Conservation (phyloP, 371 early-diverging fungal genomes). For the Lichtheimia ramosa region DNA sequence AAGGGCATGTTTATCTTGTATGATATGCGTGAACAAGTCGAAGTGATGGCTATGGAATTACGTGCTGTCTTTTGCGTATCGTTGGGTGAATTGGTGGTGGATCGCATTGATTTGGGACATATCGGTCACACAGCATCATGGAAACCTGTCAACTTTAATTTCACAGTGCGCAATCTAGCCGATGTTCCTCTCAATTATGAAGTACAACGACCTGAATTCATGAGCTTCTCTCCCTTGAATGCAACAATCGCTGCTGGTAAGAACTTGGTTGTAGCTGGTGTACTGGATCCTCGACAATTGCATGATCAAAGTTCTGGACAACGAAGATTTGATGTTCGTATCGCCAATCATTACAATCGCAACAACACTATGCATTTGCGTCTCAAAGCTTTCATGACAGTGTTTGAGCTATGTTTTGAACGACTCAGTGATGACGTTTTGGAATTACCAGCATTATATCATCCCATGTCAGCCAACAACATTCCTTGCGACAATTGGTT, state of each 20-base stretch:
- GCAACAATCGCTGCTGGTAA: conserved; percentile 32
- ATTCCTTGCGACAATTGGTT: conserved; percentile 85
- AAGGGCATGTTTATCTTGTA: conserved; percentile 64
- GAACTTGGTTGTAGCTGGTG: conserved; percentile 45
- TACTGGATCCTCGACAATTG: conserved; percentile 61
- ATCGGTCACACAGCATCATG: conserved; percentile 78
- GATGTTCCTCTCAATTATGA: conserved; percentile 68
- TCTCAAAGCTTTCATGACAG: conserved; percentile 65
- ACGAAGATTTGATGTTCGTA: conserved; percentile 45
- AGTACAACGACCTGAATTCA: conserved; percentile 51
- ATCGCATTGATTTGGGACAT: conserved; percentile 69
- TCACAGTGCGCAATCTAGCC: conserved; percentile 63
- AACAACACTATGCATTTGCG: conserved; percentile 54
- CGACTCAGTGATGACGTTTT: conserved; percentile 68
- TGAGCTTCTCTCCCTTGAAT: conserved; percentile 35
- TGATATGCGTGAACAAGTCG: conserved; percentile 48
- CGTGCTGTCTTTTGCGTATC: conserved; percentile 64
- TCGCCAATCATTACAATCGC: conserved; percentile 72
- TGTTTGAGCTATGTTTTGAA: conserved; percentile 78
- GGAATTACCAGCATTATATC: conserved; percentile 69
- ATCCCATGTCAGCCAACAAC: conserved; percentile 58
- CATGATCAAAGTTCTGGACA: conserved; percentile 55
- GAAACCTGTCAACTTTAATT: conserved; percentile 60
- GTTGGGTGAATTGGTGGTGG: conserved; percentile 53
- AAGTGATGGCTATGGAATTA: conserved; percentile 63